Percentiles rank a stretch among this genome's conserved stretches.
phyloP scores from a whole-genome alignment of 495 filamentous ascomycete genomes.

The Penicillium nucicola region DNA sequence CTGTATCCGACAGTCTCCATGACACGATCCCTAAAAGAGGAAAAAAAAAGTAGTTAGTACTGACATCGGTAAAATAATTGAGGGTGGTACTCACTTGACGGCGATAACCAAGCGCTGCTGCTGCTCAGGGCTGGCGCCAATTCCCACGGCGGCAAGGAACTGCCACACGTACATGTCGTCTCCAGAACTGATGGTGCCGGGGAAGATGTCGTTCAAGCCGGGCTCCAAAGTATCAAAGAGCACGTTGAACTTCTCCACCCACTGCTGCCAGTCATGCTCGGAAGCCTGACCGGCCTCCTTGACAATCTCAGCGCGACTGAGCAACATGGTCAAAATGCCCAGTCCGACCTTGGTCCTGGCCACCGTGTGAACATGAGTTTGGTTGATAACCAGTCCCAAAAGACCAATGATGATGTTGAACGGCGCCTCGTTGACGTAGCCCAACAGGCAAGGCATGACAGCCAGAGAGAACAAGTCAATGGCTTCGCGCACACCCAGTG shows the following conservation, averaged over 20 bases:
- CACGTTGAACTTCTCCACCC: conserved; percentile 75
- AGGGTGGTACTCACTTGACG: conserved; percentile 67
- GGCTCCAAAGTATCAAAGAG: conserved; percentile 88
- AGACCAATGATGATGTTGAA: conserved; percentile 87
- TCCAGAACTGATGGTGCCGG: conserved; percentile 71
- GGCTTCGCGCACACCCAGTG: conserved; percentile 74
- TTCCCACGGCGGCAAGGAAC: conserved; percentile 90
- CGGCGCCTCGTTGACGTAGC: conserved; percentile 84
- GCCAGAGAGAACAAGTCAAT: conserved; percentile 83
- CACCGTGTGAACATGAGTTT: conserved; percentile 73
- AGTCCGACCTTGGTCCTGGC: conserved; percentile 82
- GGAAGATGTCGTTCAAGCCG: conserved; percentile 79
- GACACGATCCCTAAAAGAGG: conserved; percentile 68
- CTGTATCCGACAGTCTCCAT: conserved; percentile 90
- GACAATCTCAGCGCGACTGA: conserved; percentile 89
- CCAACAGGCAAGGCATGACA: conserved; percentile 86
- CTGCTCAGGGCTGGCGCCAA: conserved; percentile 86
- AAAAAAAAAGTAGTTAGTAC: conserved; percentile 15
- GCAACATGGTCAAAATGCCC: conserved; percentile 88
- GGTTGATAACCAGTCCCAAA: conserved; percentile 76
- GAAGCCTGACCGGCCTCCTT: conserved; percentile 69
- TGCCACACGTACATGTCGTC: conserved; percentile 98
- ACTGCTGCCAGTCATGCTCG: conserved; percentile 76
- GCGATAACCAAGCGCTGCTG: conserved; percentile 91
- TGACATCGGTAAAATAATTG: background rate